Evolutionary conservation across 805 yeast species (phyloP).

Genomic region (Wickerhamiella alocasiicola): DNA sequence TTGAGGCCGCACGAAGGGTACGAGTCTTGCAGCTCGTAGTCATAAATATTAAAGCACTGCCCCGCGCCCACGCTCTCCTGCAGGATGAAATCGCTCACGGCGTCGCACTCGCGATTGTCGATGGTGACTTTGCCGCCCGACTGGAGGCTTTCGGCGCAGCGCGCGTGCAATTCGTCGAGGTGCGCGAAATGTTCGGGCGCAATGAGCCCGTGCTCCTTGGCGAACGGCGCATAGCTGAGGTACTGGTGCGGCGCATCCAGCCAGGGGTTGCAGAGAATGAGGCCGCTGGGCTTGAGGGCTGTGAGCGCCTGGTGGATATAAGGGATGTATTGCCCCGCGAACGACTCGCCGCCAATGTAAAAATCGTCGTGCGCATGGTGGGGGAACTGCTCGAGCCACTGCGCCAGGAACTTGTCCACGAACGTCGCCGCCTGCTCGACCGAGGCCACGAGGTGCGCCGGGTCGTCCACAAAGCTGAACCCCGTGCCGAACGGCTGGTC

Average conservation of each 20-base stretch:
- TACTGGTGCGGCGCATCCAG: conserved; percentile 80
- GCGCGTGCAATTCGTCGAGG: conserved; percentile 19
- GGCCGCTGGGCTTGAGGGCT: conserved; percentile 29
- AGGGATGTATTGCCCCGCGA: conserved; percentile 95
- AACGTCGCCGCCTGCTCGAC: conserved; percentile 42
- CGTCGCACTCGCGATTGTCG: conserved; percentile 28
- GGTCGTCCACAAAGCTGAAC: conserved; percentile 48
- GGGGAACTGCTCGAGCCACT: conserved; percentile 62
- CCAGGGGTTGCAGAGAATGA: conserved; percentile 90
- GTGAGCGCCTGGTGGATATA: conserved; percentile 44
- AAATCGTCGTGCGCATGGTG: conserved; percentile 52
- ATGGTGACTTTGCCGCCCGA: conserved; percentile 17
- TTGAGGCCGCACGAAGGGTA: conserved; percentile 83
- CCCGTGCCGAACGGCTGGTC: conserved; percentile 97
- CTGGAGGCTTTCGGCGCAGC: conserved; percentile 24
- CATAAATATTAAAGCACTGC: conserved; percentile 74
- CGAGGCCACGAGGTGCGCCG: conserved; percentile 29
- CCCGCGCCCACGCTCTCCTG: conserved; percentile 21
- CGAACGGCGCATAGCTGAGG: conserved; percentile 63
- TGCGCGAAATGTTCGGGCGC: conserved; percentile 22
- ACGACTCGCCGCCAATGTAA: conserved; percentile 85
- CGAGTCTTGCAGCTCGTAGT: conserved; percentile 53
- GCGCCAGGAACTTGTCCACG: conserved; percentile 50
- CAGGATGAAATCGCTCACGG: conserved; percentile 30
- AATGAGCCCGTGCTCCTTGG: conserved; percentile 46